Evolutionary conservation across 176 grass and related monocot species (phyloP), one percentile per base, ranked within the genome.

Genomic region (Avena atlantica): DNA sequence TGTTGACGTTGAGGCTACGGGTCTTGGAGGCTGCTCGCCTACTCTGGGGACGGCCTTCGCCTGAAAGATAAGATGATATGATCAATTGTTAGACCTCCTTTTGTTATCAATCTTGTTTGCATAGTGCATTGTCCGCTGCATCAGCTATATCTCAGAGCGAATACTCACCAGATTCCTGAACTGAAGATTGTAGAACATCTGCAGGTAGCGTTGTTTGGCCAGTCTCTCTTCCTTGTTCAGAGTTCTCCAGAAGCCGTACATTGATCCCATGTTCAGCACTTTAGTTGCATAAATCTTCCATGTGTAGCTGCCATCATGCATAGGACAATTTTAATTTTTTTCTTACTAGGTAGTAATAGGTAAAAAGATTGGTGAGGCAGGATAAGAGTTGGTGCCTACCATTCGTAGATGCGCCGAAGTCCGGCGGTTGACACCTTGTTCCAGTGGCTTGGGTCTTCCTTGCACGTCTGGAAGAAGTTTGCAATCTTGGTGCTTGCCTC

Each of bases 231-330:
- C 91, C 82, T 90, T 92, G 82, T 94, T 96, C 78, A 96, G 60
- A 83, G 92, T 95, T 77, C 78, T 93, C 97, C 94, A 99, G 72
- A 99, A 99, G 50, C 87, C 90, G 60, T 99, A 99, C 10, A 88
- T 84, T 27, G 94, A 87, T 78, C 92, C 94, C 97, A 99, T 96
- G 60, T 96, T 94, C 50, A 99, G 73, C 59, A 94, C 94, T 47
- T 80, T 96, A 44, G 79, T 92, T 50, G 97, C 97, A 25, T 99
- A 99, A 14, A 99, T 99, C 87, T 99, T 94, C 97, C 97, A 96
- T 37, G 97, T 99, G 84, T 99, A 99, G 77, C 97, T 99, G 87
- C 70, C 45, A 79, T 78, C 56, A 75, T 66, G 68, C 3, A 67
- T 4, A 57, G 9, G 9, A 5, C 11, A 76, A 44, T 49, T 29